Base-by-base conservation (phyloP, 1,284 basidiomycete genomes). In the Ganoderma lingzhi region DNA sequence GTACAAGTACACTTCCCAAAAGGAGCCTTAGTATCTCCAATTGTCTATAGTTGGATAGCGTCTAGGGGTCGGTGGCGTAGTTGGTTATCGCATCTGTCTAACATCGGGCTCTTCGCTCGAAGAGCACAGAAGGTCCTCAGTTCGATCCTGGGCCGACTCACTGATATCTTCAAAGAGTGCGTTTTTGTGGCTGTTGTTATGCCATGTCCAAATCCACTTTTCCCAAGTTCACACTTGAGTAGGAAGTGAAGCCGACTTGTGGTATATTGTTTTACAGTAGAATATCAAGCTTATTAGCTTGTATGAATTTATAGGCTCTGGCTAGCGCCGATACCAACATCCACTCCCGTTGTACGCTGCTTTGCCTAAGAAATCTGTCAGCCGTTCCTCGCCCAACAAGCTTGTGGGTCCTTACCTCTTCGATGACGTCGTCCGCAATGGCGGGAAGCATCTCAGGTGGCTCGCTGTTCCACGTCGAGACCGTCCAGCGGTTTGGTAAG, bases 31-130 rank as follows among this genome's bases (percentile, higher is more conserved):
- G 35, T 8, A 35, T 35, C 3, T 35, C 35, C 8, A 8, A 35
- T 5, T 35, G 4, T 5, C 8, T 35, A 3, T 35, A 23, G 23
- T 23, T 23, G 23, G 23, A 23, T 23, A 23, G 23, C 35, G 8
- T 35, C 8, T 35, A 65, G 39, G 76, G 76, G 74, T 75, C 75
- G 76, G 71, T 91, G 89, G 89, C 89, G 89, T 91, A 91, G 90
- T 90, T 91, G 90, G 90, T 91, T 90, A 89, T 88, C 87, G 87
- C 87, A 88, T 88, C 87, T 89, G 88, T 88, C 87, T 88, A 88
- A 88, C 86, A 87, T 2, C 5, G 15, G 28, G 2, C 12, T 32
- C 28, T 4, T 61, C 3, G 14, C 44, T 23, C 9, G 0, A 9
- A 23, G 62, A 2, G 12, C 72, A 73, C 72, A 73, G 70, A 72